Conservation (phyloP, 2,329 filamentous ascomycete genomes). For the Phialophora expanda region DNA sequence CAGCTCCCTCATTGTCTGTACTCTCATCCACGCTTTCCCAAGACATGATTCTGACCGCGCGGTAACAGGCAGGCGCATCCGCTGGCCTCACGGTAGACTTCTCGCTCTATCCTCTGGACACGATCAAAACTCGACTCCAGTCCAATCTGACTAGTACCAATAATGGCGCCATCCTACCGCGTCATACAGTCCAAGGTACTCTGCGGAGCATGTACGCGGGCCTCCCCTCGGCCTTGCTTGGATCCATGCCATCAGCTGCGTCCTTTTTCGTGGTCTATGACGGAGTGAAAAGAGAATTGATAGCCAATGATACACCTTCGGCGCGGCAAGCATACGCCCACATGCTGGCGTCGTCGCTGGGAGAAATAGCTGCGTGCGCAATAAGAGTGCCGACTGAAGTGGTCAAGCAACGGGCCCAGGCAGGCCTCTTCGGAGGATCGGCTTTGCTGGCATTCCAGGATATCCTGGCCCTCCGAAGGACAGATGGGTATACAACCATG, state of each 20-base stretch:
- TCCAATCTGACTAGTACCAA: conserved; percentile 71
- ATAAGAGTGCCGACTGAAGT: conserved; percentile 95
- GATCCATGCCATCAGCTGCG: conserved; percentile 89
- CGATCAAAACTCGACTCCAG: conserved; percentile 96
- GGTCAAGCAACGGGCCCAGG: conserved; percentile 94
- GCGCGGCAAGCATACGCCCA: conserved; percentile 59
- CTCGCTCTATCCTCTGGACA: conserved; percentile 96
- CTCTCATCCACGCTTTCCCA: conserved; percentile 30
- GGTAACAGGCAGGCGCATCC: conserved; percentile 74
- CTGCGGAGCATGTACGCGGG: conserved; percentile 93
- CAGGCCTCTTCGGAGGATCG: conserved; percentile 75
- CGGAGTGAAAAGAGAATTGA: conserved; percentile 64
- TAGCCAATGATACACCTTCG: conserved; percentile 46
- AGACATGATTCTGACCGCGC: conserved; percentile 17
- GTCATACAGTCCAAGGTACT: conserved; percentile 71
- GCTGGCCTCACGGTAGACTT: conserved; percentile 97
- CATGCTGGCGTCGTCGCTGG: conserved; percentile 83
- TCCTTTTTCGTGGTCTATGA: conserved; percentile 98
- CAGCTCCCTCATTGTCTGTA: conserved; percentile 45
- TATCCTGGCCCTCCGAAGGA: conserved; percentile 63
- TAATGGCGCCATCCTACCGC: conserved; percentile 48
- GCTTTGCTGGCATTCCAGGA: conserved; percentile 70
- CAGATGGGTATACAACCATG: conserved; percentile 53
- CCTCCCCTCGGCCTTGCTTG: conserved; percentile 85
- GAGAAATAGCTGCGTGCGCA: conserved; percentile 89